Evolutionary conservation across 2,329 filamentous ascomycete species (phyloP).

Genomic region (Dactylellina parvicollis): DNA sequence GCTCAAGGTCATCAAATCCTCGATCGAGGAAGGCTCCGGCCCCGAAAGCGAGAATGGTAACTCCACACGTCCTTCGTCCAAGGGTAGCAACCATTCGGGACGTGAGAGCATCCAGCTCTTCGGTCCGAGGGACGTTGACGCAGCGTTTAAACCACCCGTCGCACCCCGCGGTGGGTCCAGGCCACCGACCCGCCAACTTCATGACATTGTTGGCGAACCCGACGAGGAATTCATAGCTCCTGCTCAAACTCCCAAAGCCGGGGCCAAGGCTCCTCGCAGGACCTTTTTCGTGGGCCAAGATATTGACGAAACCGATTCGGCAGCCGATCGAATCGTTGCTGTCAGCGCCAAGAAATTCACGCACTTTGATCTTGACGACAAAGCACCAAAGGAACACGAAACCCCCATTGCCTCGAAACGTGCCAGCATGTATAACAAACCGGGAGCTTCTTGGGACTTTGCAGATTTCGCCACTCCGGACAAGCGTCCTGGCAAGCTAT

Average conservation of each 20-base stretch:
- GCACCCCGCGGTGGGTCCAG: conserved; percentile 67
- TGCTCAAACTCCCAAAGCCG: conserved; percentile 58
- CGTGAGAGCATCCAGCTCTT: conserved; percentile 80
- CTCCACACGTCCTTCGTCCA: conserved; percentile 50
- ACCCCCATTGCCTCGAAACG: conserved; percentile 58
- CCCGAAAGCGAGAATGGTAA: conserved; percentile 11
- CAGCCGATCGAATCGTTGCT: conserved; percentile 63
- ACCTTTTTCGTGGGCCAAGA: conserved; percentile 65
- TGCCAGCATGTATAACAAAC: conserved; percentile 67
- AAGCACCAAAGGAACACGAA: conserved; percentile 66
- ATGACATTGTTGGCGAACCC: conserved; percentile 74
- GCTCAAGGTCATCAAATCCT: conserved; percentile 75
- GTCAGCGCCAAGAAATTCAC: conserved; percentile 81
- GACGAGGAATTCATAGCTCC: conserved; percentile 45
- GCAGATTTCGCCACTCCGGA: conserved; percentile 85
- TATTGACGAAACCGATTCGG: conserved; percentile 56
- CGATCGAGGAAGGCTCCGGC: conserved; percentile 62
- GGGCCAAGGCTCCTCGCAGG: conserved; percentile 64
- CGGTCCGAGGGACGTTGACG: conserved; percentile 69
- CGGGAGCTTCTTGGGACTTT: conserved; percentile 83
- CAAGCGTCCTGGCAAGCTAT: conserved; percentile 74
- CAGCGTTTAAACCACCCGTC: conserved; percentile 60
- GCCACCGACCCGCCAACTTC: conserved; percentile 72
- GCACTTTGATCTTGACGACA: conserved; percentile 84
- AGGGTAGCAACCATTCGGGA: conserved; percentile 67